Conservation (phyloP, 228 moss, liverwort and hornwort genomes). For the Sphagnum magellanicum region DNA sequence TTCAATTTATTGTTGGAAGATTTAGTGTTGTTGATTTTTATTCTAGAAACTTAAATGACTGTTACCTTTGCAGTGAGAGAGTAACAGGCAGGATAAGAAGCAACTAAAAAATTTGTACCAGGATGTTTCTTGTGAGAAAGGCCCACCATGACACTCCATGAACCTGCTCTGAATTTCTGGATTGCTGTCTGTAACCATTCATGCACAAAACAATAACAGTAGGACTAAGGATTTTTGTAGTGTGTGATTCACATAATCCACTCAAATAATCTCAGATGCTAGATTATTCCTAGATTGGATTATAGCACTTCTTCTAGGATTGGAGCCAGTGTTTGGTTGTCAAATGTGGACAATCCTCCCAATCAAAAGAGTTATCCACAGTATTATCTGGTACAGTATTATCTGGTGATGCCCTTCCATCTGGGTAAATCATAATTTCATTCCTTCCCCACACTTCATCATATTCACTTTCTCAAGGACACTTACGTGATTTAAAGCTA, state of each 20-base stretch:
- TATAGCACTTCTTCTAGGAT: neutral
- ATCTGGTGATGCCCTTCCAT: too few species aligned
- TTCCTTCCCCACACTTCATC: too few species aligned
- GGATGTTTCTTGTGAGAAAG: slow-evolving; percentile 31
- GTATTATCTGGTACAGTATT: neutral
- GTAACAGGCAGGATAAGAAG: neutral
- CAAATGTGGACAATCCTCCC: neutral
- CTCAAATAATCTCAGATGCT: neutral
- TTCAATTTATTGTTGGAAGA: too few species aligned
- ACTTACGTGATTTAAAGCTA: neutral
- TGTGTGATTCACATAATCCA: neutral
- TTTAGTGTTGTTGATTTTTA: too few species aligned
- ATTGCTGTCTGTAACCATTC: slow-evolving; percentile 21
- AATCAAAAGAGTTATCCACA: neutral
- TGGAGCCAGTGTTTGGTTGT: too few species aligned
- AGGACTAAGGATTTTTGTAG: neutral
- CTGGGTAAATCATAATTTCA: too few species aligned
- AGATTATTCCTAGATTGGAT: neutral
- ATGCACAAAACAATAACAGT: neutral
- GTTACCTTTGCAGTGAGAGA: neutral
- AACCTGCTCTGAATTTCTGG: slow-evolving; percentile 30
- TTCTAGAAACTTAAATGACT: neutral
- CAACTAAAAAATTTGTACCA: slow-evolving; percentile 17
- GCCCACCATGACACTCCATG: slow-evolving; percentile 43
- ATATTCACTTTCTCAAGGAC: too few species aligned